phyloP scores from a whole-genome alignment of 2,329 filamentous ascomycete species.

The Stachybotrys chlorohalonatus region DNA sequence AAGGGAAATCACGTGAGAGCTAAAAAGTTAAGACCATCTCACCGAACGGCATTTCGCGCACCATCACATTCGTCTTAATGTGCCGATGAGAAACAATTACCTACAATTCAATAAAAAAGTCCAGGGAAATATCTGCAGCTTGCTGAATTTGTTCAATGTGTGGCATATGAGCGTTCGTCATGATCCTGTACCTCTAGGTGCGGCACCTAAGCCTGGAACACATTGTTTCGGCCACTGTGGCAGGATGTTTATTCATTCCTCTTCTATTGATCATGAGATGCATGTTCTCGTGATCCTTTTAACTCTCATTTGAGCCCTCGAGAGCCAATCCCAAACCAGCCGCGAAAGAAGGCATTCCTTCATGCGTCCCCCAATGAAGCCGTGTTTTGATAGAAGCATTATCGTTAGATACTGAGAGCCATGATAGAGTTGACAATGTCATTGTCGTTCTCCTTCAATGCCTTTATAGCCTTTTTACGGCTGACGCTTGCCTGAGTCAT shows the following conservation, averaged over 20 bases:
- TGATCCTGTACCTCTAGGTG: no score
- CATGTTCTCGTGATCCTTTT: neutral
- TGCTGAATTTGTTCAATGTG: no score
- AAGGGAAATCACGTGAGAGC: conserved; percentile 23
- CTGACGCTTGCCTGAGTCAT: conserved; percentile 97
- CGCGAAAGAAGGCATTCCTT: neutral
- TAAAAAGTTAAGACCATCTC: neutral
- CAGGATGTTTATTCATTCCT: neutral
- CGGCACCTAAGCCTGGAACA: no score
- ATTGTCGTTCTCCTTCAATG: conserved; percentile 97
- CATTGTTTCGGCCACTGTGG: neutral
- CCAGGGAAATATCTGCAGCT: no score
- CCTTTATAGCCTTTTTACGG: conserved; percentile 97
- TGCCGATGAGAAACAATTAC: no score
- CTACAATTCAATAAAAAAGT: no score
- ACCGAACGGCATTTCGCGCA: neutral
- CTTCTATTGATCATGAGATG: neutral
- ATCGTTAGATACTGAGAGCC: conserved; percentile 73
- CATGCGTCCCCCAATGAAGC: neutral
- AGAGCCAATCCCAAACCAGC: neutral
- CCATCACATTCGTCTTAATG: neutral
- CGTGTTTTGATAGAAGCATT: neutral
- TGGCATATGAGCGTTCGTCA: no score
- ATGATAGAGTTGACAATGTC: conserved; percentile 99
- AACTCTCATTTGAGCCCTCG: neutral